Base-by-base conservation (phyloP, 805 yeast genomes). In the Monosporozyma aquatica region DNA sequence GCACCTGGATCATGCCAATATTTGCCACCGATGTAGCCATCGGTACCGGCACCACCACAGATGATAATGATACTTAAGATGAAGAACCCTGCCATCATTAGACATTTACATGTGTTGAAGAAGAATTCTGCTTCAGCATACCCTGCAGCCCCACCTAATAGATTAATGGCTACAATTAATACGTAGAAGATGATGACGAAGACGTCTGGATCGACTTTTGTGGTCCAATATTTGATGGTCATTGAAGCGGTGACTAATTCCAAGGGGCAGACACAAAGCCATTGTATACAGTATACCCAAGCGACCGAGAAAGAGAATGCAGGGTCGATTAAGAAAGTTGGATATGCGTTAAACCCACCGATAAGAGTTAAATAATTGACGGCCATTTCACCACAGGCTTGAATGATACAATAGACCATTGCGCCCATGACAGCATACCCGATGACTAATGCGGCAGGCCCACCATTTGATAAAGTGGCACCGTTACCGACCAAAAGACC, bases 361-460 rank as follows among this genome's bases (percentile, higher is more conserved):
- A 76, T 67, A 41, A 80, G 63, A 27, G 69, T 67, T 30, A 75
- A 65, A 51, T 75, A 80, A 13, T 75, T 70, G 40, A 78, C 78
- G 1, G 84, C 80, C 65, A 80, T 52, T 54, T 80, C 87, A 46
- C 85, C 84, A 49, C 77, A 71, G n/a, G 79, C 74, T 44, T 72
- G 74, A 50, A 79, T 74, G 42, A 78, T 77, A 47, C 73, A 68
- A 58, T 72, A 76, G 17, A 80, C 70, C 70, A 77, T 72, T 9
- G 70, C 55, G 21, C 81, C 81, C 46, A 78, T 73, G 43, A 80
- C 54, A 3, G 70, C 65, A 60, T 76, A 78, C 7, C 80, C 82
- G 29, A 79, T 68, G 9, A 78, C 65, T 28, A 72, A 52, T 36
- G 67, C 71, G 26, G 64, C 72, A 14, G 77, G 76, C 39, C 77